Evolutionary conservation across 129 eudicot genomes (phyloP).

Genomic region (Sambucus nigra): DNA sequence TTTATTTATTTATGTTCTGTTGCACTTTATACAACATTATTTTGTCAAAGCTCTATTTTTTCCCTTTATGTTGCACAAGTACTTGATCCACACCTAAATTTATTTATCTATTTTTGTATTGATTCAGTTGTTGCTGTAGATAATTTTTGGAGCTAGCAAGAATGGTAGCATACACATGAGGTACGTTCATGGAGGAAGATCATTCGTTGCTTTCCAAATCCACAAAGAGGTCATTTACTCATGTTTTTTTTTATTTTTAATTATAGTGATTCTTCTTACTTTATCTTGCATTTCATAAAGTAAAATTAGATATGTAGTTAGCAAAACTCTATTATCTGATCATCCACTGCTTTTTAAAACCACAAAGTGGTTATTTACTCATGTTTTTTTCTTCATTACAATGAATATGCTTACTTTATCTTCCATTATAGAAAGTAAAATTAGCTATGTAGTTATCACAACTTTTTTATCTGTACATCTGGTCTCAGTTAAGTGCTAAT

Average conservation of each 20-base stretch:
- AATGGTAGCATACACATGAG: slow-evolving; percentile 64
- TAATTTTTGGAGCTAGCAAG: slow-evolving; percentile 75
- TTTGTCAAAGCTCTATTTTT: not conserved
- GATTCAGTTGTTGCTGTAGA: slow-evolving; percentile 26
- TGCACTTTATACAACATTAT: not conserved
- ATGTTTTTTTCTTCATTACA: too few species aligned
- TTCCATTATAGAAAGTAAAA: not conserved
- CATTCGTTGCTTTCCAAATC: slow-evolving; percentile 62
- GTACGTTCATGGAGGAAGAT: slow-evolving; percentile 97
- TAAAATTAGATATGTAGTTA: not conserved
- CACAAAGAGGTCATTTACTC: slow-evolving; percentile 54
- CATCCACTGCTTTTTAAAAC: slow-evolving; percentile 62
- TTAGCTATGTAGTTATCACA: not conserved
- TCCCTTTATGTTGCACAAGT: not conserved
- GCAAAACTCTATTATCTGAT: too few species aligned
- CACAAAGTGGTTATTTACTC: slow-evolving; percentile 54
- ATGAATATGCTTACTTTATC: not conserved
- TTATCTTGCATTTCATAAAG: not conserved
- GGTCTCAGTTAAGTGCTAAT: too few species aligned
- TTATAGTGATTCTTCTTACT: too few species aligned
- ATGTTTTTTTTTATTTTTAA: too few species aligned
- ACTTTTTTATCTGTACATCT: too few species aligned
- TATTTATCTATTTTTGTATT: not conserved
- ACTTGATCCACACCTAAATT: slow-evolving; percentile 5
- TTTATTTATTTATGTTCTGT: too few species aligned